Percentiles rank a stretch among this genome's conserved stretches.
Conservation (phyloP, 805 yeast species). For the Candida nanaspora region DNA sequence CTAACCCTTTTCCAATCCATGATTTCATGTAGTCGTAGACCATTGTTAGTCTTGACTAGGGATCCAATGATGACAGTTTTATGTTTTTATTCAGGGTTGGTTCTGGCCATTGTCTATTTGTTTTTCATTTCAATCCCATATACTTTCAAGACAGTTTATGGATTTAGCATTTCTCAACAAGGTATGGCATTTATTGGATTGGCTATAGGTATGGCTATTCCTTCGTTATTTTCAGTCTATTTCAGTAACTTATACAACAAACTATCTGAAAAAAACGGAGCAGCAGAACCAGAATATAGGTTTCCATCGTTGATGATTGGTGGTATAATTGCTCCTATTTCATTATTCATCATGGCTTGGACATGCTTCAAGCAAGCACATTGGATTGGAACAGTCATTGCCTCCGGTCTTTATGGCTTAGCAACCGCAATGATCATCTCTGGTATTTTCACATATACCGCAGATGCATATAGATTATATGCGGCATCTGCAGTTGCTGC, state of each 20-base stretch:
- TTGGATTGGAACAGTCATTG: constrained; percentile 48
- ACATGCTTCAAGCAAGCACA: constrained; percentile 42
- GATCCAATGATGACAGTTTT: constrained; percentile 53
- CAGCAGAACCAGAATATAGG: constrained; percentile 48
- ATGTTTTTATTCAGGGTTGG: constrained; percentile 50
- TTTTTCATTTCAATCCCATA: constrained; percentile 62
- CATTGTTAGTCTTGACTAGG: constrained; percentile 35
- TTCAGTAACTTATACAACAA: constrained; percentile 26
- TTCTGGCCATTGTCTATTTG: constrained; percentile 54
- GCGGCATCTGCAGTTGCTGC: constrained; percentile 48
- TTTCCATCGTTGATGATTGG: constrained; percentile 55
- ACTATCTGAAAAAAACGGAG: constrained; percentile 31
- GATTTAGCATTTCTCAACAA: constrained; percentile 43
- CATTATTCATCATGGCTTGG: constrained; percentile 57
- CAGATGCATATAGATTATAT: constrained; percentile 38
- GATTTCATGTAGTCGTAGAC: constrained; percentile 41
- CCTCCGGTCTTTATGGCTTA: constrained; percentile 32
- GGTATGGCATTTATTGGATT: constrained; percentile 62
- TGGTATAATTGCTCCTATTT: constrained; percentile 41
- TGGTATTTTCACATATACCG: constrained; percentile 32
- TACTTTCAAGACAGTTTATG: constrained; percentile 45
- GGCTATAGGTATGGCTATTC: constrained; percentile 42
- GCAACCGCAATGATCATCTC: constrained; percentile 37
- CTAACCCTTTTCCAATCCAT: constrained; percentile 33
- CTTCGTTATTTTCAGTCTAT: constrained; percentile 29